phyloP scores from a whole-genome alignment of 306 rosid species.

The Quercus bicolor region DNA sequence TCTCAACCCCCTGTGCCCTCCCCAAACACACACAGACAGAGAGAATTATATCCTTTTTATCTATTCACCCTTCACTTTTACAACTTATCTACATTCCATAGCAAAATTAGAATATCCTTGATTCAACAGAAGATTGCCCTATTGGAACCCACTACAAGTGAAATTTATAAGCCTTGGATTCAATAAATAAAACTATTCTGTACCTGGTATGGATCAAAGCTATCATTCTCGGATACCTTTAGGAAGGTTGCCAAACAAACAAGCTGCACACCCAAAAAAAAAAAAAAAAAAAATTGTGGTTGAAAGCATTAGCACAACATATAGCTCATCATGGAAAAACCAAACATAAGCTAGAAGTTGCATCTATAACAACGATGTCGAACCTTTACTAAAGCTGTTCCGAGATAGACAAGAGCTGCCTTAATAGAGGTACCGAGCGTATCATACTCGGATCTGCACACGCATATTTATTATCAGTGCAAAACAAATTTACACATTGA shows the following conservation, averaged over 20 bases:
- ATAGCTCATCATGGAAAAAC: slow-evolving; percentile 11
- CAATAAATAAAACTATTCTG: background rate
- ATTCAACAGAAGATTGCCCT: background rate
- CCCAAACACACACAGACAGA: background rate
- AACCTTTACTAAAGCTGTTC: slow-evolving; percentile 92
- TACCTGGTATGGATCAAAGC: slow-evolving; percentile 98
- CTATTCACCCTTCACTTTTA: no score
- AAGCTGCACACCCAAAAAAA: slow-evolving; percentile 52
- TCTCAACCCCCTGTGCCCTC: background rate
- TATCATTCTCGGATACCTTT: slow-evolving; percentile 89
- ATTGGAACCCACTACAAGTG: background rate
- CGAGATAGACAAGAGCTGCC: slow-evolving; percentile 89
- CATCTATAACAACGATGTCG: background rate
- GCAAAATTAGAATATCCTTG: background rate
- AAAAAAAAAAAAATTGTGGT: background rate
- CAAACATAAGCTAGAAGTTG: background rate
- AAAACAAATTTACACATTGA: background rate
- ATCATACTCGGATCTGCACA: slow-evolving; percentile 92
- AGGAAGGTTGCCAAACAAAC: slow-evolving; percentile 97
- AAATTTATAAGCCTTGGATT: background rate
- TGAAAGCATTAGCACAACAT: background rate
- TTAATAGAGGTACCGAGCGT: slow-evolving; percentile 92
- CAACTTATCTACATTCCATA: background rate
- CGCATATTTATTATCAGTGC: slow-evolving; percentile 1
- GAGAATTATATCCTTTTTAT: background rate